phyloP scores from a whole-genome alignment of 257 asterid species.

The Jacaranda copaia region DNA sequence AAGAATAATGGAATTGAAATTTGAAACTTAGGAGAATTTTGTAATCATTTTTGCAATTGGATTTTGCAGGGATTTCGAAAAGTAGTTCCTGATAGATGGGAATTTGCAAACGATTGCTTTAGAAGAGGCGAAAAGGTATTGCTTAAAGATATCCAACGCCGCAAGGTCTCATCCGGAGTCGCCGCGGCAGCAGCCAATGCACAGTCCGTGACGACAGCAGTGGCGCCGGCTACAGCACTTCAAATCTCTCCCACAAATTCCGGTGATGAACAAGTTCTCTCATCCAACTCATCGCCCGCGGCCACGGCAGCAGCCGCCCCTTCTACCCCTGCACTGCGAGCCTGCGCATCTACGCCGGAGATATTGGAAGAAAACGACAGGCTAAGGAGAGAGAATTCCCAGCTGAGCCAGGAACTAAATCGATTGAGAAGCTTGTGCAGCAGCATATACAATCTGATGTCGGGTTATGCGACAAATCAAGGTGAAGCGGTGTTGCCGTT shows the following conservation, averaged over 20 bases:
- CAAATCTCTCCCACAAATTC: constrained; percentile 71
- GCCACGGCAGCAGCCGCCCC: constrained; percentile 34
- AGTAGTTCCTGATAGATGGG: constrained; percentile 94
- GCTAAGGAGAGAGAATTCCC: constrained; percentile 72
- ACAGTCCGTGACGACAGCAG: constrained; percentile 33
- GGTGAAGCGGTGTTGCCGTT: constrained; percentile 34
- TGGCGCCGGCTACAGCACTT: constrained; percentile 33
- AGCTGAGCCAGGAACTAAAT: constrained; percentile 55
- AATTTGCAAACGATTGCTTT: constrained; percentile 78
- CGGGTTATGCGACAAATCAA: constrained; percentile 49
- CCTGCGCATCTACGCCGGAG: constrained; percentile 53
- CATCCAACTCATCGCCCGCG: constrained; percentile 78
- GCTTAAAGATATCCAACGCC: constrained; percentile 75
- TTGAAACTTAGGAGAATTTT: no score
- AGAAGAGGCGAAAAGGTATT: constrained; percentile 66
- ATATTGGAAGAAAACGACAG: constrained; percentile 72
- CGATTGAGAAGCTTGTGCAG: constrained; percentile 61
- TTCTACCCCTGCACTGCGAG: constrained; percentile 37
- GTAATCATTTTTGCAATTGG: not conserved
- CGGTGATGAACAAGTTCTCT: constrained; percentile 78
- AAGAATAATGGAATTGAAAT: not conserved
- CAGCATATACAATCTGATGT: constrained; percentile 63
- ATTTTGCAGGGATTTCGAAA: constrained; percentile 80
- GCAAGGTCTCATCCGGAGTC: constrained; percentile 59
- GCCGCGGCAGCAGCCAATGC: constrained; percentile 27